Evolutionary conservation across 1,284 basidiomycete genomes (phyloP).

Genomic region (Inonotus obliquus): DNA sequence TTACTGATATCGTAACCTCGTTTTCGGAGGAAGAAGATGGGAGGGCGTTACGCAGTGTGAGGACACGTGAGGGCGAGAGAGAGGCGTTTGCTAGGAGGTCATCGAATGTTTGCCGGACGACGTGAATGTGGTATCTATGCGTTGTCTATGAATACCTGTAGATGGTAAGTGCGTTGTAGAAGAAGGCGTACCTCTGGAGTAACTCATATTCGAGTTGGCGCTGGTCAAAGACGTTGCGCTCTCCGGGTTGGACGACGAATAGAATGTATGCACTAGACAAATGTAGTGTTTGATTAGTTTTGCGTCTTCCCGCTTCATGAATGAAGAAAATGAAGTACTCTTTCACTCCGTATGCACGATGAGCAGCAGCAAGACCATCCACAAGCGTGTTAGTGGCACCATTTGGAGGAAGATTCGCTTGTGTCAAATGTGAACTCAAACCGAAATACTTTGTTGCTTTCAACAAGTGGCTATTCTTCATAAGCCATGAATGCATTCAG

Average conservation of each 20-base stretch:
- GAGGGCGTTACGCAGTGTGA: conserved; percentile 40
- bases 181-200: conserved; percentile 53
- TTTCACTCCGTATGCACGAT: conserved; percentile 63
- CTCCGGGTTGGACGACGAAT: conserved; percentile 85
- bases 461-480: conserved; percentile 54
- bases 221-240: conserved; percentile 98
- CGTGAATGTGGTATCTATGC: conserved; percentile 63
- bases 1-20: conserved; percentile 67
- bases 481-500: background rate
- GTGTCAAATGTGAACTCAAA: conserved; percentile 48
- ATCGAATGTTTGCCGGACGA: conserved; percentile 72
- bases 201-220: conserved; percentile 85
- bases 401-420: conserved; percentile 70
- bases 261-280: conserved; percentile 63
- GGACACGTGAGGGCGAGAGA: conserved; percentile 36
- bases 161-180: background rate
- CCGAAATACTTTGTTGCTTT: conserved; percentile 63
- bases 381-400: conserved; percentile 68
- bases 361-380: conserved; percentile 75
- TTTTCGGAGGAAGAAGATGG: conserved; percentile 14
- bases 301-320: background rate
- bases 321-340: conserved; percentile 33
- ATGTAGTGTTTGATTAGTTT: background rate
- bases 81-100: conserved; percentile 53
- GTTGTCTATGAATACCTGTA: background rate